A percentile compares a stretch with the other conserved stretches of the same genome.
Conservation (phyloP, 1,284 basidiomycete species). For the Trametes versicolor region DNA sequence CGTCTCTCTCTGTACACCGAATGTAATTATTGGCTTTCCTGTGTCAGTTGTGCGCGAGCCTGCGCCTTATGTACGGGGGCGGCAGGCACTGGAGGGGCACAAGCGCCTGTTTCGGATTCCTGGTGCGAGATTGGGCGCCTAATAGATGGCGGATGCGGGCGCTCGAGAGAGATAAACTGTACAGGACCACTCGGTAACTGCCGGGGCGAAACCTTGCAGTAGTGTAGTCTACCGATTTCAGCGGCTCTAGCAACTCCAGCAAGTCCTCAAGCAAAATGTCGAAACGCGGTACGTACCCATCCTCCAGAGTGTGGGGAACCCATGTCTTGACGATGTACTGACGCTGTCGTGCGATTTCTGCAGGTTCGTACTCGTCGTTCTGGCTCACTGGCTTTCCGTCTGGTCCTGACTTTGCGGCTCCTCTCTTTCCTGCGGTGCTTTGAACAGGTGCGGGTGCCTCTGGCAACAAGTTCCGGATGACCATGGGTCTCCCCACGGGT, state of each 20-base stretch:
- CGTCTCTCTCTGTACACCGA: too few relatives aligned
- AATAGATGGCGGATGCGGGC: neutral
- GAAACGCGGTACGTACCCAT: conserved; percentile 43
- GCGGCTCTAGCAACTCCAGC: conserved; percentile 42
- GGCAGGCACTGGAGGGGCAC: neutral
- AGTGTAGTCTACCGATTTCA: conserved; percentile 28
- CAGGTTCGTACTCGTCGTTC: conserved; percentile 34
- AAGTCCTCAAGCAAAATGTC: conserved; percentile 47
- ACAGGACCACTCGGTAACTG: conserved; percentile 42
- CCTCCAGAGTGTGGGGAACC: neutral
- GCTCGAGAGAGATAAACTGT: conserved; percentile 41
- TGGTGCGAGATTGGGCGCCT: neutral
- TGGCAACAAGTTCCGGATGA: conserved; percentile 98
- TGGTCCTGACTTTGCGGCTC: conserved; percentile 46
- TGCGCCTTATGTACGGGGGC: too few relatives aligned
- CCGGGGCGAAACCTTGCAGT: conserved; percentile 41
- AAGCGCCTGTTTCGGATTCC: neutral
- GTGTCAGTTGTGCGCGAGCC: too few relatives aligned
- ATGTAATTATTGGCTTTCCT: too few relatives aligned
- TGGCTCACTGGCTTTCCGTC: conserved; percentile 43
- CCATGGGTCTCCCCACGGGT: conserved; percentile 96
- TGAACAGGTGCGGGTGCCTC: conserved; percentile 55
- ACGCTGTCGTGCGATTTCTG: conserved; percentile 21
- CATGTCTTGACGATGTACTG: conserved; percentile 27
- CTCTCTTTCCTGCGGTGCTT: conserved; percentile 52